Percentiles rank a stretch among this genome's conserved stretches.
phyloP scores from a whole-genome alignment of 176 grass and related monocot genomes.

The Raddia guianensis region DNA sequence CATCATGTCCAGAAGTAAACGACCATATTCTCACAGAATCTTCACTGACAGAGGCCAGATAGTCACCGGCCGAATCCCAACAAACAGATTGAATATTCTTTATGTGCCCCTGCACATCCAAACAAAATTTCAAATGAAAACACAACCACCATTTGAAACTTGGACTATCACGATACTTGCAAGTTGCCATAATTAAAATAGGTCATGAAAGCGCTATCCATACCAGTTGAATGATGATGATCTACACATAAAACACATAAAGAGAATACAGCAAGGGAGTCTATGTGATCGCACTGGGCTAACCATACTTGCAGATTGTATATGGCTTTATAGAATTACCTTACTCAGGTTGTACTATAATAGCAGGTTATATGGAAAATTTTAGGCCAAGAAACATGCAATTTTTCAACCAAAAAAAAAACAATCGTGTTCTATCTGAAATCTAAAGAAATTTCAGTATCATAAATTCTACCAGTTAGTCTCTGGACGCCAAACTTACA shows the following conservation, averaged over 20 bases:
- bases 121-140: slow-evolving; percentile 30
- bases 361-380: slow-evolving; percentile 21
- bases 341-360: background rate
- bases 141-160: background rate
- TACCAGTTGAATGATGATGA: background rate
- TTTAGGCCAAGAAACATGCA: slow-evolving; percentile 3
- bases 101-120: slow-evolving; percentile 68
- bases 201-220: background rate
- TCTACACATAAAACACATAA: background rate
- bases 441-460: background rate
- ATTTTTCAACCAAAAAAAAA: background rate
- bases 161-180: slow-evolving; percentile 22
- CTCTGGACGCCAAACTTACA: background rate
- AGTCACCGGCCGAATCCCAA: slow-evolving; percentile 84
- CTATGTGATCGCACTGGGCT: background rate
- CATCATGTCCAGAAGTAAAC: slow-evolving; percentile 63
- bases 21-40: slow-evolving; percentile 88
- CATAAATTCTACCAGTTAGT: background rate
- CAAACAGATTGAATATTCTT: slow-evolving; percentile 80
- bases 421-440: background rate
- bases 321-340: slow-evolving; percentile 8
- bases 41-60: slow-evolving; percentile 92
- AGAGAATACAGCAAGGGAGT: background rate
- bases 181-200: slow-evolving; percentile 16
- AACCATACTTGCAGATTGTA: background rate